Percentiles rank a stretch among this genome's conserved stretches.
These are phyloP conservation scores for Ogataea allantospora DNA, from an alignment of 805 yeast genomes.

Conservation along the genomic window DNA sequence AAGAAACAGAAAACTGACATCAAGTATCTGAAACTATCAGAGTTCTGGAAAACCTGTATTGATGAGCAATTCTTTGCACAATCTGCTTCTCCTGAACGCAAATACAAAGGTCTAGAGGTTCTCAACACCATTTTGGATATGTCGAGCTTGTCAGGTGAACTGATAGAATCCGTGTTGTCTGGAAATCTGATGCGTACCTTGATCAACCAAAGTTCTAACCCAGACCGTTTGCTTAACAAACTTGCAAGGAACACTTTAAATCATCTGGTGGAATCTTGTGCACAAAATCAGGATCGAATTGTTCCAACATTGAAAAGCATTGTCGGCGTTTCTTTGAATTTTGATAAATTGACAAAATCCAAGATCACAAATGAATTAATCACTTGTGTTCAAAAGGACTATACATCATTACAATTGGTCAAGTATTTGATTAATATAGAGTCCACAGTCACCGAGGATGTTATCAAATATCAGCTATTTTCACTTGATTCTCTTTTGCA, in stretches of 20 bases:
- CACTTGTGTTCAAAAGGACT: slow-evolving; percentile 14
- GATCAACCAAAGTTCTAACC: slow-evolving; percentile 71
- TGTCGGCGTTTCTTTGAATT: slow-evolving; percentile 59
- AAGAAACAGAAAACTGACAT: slow-evolving; percentile 37
- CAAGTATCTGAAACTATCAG: slow-evolving; percentile 41
- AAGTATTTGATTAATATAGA: slow-evolving; percentile 18
- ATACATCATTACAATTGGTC: slow-evolving; percentile 11
- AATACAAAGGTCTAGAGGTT: slow-evolving; percentile 81
- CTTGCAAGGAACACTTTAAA: slow-evolving; percentile 55
- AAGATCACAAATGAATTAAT: slow-evolving; percentile 56
- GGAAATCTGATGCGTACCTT: slow-evolving; percentile 69
- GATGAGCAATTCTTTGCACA: slow-evolving; percentile 79
- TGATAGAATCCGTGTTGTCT: slow-evolving; percentile 41
- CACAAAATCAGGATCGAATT: slow-evolving; percentile 36
- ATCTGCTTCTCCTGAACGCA: slow-evolving; percentile 80
- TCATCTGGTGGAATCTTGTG: slow-evolving; percentile 39
- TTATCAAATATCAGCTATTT: slow-evolving; percentile 22
- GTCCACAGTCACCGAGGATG: slow-evolving; percentile 17
- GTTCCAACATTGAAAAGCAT: slow-evolving; percentile 31
- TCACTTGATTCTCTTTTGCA: slow-evolving; percentile 31
- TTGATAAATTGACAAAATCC: slow-evolving; percentile 74
- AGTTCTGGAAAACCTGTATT: slow-evolving; percentile 76
- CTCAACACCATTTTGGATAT: slow-evolving; percentile 48
- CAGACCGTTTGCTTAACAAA: slow-evolving; percentile 63
- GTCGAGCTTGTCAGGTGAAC: slow-evolving; percentile 15